Conservation (phyloP, 2,329 filamentous ascomycete genomes). For the Exophiala aquamarina region DNA sequence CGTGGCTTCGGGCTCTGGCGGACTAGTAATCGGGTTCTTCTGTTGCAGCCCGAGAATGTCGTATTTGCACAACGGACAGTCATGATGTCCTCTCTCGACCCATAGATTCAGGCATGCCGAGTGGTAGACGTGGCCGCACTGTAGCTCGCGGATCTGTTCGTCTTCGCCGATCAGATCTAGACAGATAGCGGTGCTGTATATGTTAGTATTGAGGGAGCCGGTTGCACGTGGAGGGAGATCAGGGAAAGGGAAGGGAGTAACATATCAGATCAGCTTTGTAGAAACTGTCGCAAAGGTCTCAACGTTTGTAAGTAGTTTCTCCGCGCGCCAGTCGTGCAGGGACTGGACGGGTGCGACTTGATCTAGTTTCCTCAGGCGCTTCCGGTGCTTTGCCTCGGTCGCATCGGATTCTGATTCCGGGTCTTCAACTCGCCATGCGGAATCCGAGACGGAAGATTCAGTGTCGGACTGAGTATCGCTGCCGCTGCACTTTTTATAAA, state of each 20-base stretch:
- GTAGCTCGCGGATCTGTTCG: conserved; percentile 21
- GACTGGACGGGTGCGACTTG: conserved; percentile 19
- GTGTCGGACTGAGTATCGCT: conserved; percentile 13
- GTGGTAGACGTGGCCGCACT: conserved; percentile 22
- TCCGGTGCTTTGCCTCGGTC: conserved; percentile 12
- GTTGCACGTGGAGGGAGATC: neutral
- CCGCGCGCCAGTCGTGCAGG: conserved; percentile 17
- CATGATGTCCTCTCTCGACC: conserved; percentile 23
- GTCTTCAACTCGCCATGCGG: conserved; percentile 18
- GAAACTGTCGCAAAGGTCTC: conserved; percentile 21
- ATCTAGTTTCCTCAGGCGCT: conserved; percentile 20
- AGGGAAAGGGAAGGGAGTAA: neutral
- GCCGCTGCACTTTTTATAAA: too few species aligned
- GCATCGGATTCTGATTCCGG: conserved; percentile 1
- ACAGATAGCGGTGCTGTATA: conserved; percentile 20
- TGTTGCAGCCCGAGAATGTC: conserved; percentile 19
- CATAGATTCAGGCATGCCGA: conserved; percentile 19
- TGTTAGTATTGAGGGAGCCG: conserved; percentile 6
- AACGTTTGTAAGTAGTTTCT: conserved; percentile 15
- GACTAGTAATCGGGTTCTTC: conserved; percentile 1
- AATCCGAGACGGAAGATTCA: conserved; percentile 13
- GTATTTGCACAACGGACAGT: conserved; percentile 23
- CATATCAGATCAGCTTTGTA: conserved; percentile 18
- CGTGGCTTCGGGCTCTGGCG: too few species aligned
- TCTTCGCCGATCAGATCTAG: conserved; percentile 20